Conservation (phyloP, 1,284 basidiomycete genomes). For the Singerocomus rubriflavus region DNA sequence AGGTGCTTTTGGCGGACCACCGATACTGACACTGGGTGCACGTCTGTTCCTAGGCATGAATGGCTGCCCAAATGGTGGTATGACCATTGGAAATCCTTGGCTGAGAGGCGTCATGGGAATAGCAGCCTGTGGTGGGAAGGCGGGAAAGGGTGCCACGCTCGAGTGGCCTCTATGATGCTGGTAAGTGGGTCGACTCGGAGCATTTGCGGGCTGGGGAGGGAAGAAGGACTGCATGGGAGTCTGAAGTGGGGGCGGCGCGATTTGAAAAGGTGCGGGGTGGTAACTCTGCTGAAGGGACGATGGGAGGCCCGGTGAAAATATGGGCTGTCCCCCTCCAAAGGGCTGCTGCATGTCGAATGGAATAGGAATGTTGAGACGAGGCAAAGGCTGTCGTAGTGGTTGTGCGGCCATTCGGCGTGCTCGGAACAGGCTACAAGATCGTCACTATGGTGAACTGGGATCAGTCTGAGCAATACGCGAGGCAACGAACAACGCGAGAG, state of each 20-base stretch:
- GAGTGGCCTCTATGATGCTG: conserved; percentile 49
- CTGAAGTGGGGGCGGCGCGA: conserved; percentile 47
- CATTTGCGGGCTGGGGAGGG: conserved; percentile 43
- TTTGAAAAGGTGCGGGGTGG: conserved; percentile 53
- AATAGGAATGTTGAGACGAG: conserved; percentile 47
- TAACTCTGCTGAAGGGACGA: conserved; percentile 57
- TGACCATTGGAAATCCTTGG: conserved; percentile 57
- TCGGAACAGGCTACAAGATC: not conserved
- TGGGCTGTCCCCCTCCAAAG: conserved; percentile 38
- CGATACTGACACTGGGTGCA: conserved; percentile 63
- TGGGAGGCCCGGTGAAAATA: conserved; percentile 66
- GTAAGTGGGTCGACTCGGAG: conserved; percentile 51
- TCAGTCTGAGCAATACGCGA: not conserved
- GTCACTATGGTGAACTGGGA: not conserved
- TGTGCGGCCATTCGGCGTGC: conserved; percentile 26
- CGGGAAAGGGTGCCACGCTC: conserved; percentile 56
- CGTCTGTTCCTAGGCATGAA: conserved; percentile 56
- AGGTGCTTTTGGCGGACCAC: conserved; percentile 78
- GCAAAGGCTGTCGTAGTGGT: conserved; percentile 36
- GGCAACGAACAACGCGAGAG: conserved; percentile 1
- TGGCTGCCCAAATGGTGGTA: conserved; percentile 43
- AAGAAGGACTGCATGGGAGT: conserved; percentile 72
- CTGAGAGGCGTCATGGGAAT: conserved; percentile 62
- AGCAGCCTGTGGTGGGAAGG: conserved; percentile 52
- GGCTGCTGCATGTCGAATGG: conserved; percentile 47